phyloP scores from a whole-genome alignment of 371 early-diverging fungal species.

The Phascolomyces articulosus region DNA sequence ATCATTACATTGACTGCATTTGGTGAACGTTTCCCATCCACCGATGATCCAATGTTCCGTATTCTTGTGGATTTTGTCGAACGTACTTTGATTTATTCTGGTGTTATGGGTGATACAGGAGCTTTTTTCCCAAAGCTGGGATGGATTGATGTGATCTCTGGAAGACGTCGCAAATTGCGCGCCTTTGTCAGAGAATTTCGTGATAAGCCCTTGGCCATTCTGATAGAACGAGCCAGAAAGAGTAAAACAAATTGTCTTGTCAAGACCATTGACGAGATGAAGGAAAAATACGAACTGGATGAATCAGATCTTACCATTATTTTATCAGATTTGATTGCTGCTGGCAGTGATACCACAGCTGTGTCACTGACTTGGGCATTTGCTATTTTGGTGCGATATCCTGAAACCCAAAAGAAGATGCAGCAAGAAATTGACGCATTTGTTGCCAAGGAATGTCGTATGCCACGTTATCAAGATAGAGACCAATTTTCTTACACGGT shows the following conservation, averaged over 20 bases:
- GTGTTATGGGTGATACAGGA: conserved; percentile 12
- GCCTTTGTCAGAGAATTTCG: conserved; percentile 7
- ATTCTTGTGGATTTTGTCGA: conserved; percentile 7
- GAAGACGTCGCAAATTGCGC: not conserved
- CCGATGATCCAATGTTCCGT: conserved; percentile 11
- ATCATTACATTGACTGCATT: conserved; percentile 12
- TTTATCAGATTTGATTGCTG: conserved; percentile 16
- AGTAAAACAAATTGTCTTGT: conserved; percentile 13
- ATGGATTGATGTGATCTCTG: conserved; percentile 1
- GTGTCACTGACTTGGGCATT: conserved; percentile 23
- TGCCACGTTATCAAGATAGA: conserved; percentile 19
- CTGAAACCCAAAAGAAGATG: conserved; percentile 19
- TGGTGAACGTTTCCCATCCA: conserved; percentile 5
- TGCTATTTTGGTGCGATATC: conserved; percentile 26
- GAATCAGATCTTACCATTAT: conserved; percentile 14
- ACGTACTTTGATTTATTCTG: not conserved
- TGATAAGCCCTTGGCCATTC: not conserved
- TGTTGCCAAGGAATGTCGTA: conserved; percentile 9
- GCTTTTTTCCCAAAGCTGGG: conserved; percentile 14
- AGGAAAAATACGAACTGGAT: conserved; percentile 15
- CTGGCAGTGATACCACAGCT: conserved; percentile 26
- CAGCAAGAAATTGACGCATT: conserved; percentile 21
- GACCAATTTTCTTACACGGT: conserved; percentile 16
- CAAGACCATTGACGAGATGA: conserved; percentile 12
- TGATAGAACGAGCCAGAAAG: conserved; percentile 4